Conservation (phyloP, 2,329 filamentous ascomycete genomes). For the Claviceps sp. region DNA sequence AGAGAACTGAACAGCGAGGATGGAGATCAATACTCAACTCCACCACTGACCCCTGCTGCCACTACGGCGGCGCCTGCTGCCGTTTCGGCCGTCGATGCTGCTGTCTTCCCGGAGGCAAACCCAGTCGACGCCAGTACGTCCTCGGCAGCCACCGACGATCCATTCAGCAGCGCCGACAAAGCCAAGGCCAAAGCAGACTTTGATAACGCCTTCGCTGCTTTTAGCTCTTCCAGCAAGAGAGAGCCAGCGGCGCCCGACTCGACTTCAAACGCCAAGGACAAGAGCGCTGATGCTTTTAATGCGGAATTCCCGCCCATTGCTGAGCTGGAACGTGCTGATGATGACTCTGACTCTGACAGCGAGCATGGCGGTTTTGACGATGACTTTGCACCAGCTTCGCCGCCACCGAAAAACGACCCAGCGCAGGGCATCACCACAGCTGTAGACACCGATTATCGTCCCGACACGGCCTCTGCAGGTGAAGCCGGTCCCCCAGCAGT, state of each 20-base stretch:
- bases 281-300: conserved; percentile 41
- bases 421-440: conserved; percentile 4
- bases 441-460: conserved; percentile 1
- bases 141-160: conserved; percentile 23
- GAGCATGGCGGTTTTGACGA: conserved; percentile 84
- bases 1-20: conserved; percentile 10
- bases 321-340: conserved; percentile 68
- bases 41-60: conserved; percentile 13
- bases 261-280: conserved; percentile 21
- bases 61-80: conserved; percentile 14
- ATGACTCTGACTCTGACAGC: conserved; percentile 69
- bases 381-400: conserved; percentile 63
- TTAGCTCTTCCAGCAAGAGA: conserved; percentile 39
- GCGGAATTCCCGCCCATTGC: conserved; percentile 87
- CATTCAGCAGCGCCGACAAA: conserved; percentile 39
- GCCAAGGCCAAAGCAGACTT: conserved; percentile 66
- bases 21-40: conserved; percentile 12
- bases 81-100: conserved; percentile 7
- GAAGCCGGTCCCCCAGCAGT: conserved; percentile 8
- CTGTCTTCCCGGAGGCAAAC: conserved; percentile 5
- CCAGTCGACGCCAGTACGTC: conserved; percentile 7
- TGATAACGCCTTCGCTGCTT: conserved; percentile 72
- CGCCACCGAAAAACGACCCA: conserved; percentile 24
- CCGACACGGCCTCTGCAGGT: neutral
- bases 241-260: conserved; percentile 27